These are phyloP conservation scores for Cryptosporidium viatorum DNA, from an alignment of 169 alveolate genomes.

Conservation along the genomic window DNA sequence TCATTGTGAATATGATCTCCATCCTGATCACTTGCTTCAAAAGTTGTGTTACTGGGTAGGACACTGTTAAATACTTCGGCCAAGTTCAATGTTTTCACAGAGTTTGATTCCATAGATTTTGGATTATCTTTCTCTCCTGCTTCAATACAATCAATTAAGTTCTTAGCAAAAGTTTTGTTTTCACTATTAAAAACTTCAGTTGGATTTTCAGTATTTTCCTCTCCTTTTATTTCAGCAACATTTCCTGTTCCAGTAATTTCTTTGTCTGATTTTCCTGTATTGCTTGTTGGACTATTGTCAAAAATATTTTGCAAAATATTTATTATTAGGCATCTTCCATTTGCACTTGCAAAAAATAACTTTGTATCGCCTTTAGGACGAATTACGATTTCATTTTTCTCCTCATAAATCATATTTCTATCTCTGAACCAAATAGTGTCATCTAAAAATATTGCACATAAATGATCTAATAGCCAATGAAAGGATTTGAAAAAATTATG, in stretches of 20 bases:
- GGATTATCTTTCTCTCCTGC: neutral
- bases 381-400: constrained; percentile 27
- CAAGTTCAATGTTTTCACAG: neutral
- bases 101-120: neutral
- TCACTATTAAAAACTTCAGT: neutral
- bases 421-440: constrained; percentile 52
- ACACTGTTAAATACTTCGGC: neutral
- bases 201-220: neutral
- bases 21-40: constrained; percentile 41
- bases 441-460: constrained; percentile 39
- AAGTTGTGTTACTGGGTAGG: constrained; percentile 29
- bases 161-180: neutral
- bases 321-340: constrained; percentile 33
- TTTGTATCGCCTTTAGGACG: constrained; percentile 65
- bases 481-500: constrained; percentile 20
- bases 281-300: neutral
- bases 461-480: constrained; percentile 8
- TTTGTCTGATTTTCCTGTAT: neutral
- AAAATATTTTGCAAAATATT: neutral
- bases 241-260: constrained; percentile 1
- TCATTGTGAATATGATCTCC: neutral
- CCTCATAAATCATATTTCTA: neutral
- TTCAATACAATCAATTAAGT: neutral
- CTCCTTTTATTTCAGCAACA: neutral
- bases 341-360: constrained; percentile 21